Evolutionary conservation across 129 eudicot species (phyloP), one percentile per base, ranked within the genome.

Genomic region (Glebionis coronaria): DNA sequence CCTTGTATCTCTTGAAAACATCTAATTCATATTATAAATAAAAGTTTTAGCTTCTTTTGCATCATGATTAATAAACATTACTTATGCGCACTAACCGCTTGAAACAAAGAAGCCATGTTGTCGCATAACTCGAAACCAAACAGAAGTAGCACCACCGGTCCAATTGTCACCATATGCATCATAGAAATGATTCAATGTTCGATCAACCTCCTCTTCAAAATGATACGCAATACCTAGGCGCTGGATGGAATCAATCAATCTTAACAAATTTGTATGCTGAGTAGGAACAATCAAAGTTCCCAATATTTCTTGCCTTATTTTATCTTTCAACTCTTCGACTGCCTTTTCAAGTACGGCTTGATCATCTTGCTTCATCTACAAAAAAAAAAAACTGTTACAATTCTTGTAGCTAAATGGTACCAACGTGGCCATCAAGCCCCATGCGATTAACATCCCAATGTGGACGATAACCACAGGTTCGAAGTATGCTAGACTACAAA

Each of bases 101-200:
- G 52, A 47, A 47, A 47, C 52, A 47, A 10, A 47, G 15, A 47
- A 47, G 52, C 52, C 52, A 12, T 47, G 52, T 10, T 47, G 52
- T 47, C 52, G 52, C 52, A 47, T 47, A n/a, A 47, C 52, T 47
- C 52, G 52, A 47, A 47, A 47, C 52, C 52, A 47, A 12, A 47
- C 16, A 16, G 52, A 4, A 3, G 52, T 47, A 9, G 52, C 52
- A 47, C 52, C 52, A 47, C 52, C 52, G 15, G 13, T 47, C 52
- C 52, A 47, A 4, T 47, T 47, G 52, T 47, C 13, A 47, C 52
- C 52, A 47, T 47, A 47, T 9, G 52, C 16, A 47, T 47, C 52
- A 2, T 47, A 47, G 52, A 47, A 47, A 16, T 47, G 52, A 12
- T 47, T 15, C 16, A 47, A 47, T 12, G 15, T n/a, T 10, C 15